A percentile compares a stretch with the other conserved stretches of the same genome.
Conservation (phyloP, 2,329 filamentous ascomycete species). For the Fusarium camptoceras region DNA sequence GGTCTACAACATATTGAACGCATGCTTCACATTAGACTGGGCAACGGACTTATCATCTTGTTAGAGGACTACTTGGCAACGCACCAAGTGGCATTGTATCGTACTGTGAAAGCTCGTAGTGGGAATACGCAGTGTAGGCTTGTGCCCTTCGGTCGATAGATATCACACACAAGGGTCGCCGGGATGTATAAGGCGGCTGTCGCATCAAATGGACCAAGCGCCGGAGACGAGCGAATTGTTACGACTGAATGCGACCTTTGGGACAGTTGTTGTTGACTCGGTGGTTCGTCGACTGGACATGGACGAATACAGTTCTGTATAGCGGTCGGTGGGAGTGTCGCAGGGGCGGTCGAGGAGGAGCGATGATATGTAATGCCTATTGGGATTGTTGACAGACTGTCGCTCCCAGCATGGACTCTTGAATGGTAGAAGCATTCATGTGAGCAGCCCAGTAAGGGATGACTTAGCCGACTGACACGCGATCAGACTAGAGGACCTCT, state of each 20-base stretch:
- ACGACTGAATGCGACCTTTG: not conserved
- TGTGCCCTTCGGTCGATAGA: not conserved
- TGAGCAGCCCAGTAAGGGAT: not conserved
- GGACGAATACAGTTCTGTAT: not conserved
- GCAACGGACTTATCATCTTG: too few relatives aligned
- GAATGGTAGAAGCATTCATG: not conserved
- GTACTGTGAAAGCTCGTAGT: not conserved
- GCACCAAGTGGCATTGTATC: not conserved
- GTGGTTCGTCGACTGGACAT: too few relatives aligned
- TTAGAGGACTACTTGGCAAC: rapidly evolving
- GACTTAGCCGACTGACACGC: rapidly evolving
- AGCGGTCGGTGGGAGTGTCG: not conserved
- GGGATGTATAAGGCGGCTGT: not conserved
- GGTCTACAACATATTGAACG: too few relatives aligned
- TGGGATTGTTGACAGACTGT: not conserved
- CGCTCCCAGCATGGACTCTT: not conserved
- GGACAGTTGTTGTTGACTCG: too few relatives aligned
- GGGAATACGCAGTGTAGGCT: not conserved
- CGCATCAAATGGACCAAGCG: not conserved
- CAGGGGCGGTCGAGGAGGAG: not conserved
- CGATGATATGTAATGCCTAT: not conserved
- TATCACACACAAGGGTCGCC: too few relatives aligned
- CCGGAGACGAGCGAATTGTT: rapidly evolving
- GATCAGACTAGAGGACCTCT: too few relatives aligned
- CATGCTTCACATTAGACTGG: too few relatives aligned